A percentile compares a stretch with the other conserved stretches of the same genome.
Evolutionary conservation across 1,139 yeast species (phyloP).

Genomic region (Meyerozyma sp.): DNA sequence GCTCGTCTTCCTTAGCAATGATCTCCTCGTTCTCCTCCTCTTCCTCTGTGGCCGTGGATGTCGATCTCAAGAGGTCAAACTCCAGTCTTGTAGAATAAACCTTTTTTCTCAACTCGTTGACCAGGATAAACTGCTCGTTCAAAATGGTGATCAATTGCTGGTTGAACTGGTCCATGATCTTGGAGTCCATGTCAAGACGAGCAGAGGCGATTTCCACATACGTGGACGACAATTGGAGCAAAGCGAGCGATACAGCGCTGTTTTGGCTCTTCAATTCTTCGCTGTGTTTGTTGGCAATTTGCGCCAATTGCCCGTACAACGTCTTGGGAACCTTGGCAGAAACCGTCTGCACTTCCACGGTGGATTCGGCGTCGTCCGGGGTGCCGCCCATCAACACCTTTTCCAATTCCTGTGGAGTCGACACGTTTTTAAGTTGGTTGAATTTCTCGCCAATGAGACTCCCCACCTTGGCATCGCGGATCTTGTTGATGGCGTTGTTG

Average conservation of each 20-base stretch:
- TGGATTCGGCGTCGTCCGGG: conserved; percentile 12
- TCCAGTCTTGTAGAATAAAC: conserved; percentile 67
- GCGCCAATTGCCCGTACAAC: conserved; percentile 39
- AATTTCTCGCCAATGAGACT: conserved; percentile 50
- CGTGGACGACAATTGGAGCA: conserved; percentile 50
- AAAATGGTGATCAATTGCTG: conserved; percentile 45
- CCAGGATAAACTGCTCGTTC: conserved; percentile 55
- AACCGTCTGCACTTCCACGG: conserved; percentile 27
- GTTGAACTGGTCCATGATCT: conserved; percentile 54
- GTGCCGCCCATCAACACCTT: conserved; percentile 34
- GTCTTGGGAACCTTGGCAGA: conserved; percentile 36
- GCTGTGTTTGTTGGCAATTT: conserved; percentile 29
- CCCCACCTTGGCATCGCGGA: conserved; percentile 60
- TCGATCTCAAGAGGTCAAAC: conserved; percentile 61
- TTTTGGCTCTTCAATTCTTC: conserved; percentile 38
- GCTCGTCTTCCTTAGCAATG: conserved; percentile 68
- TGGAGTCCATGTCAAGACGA: conserved; percentile 61
- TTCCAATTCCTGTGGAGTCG: conserved; percentile 62
- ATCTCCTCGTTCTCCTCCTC: conserved; percentile 45
- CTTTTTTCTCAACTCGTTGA: conserved; percentile 54
- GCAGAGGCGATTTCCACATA: conserved; percentile 58
- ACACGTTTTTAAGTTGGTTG: conserved; percentile 53
- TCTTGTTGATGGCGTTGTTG: conserved; percentile 36
- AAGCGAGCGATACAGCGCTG: conserved; percentile 48
- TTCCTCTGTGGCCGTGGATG: conserved; percentile 21